phyloP scores from a whole-genome alignment of 768 basidiomycete species.

The Boletus edulis region DNA sequence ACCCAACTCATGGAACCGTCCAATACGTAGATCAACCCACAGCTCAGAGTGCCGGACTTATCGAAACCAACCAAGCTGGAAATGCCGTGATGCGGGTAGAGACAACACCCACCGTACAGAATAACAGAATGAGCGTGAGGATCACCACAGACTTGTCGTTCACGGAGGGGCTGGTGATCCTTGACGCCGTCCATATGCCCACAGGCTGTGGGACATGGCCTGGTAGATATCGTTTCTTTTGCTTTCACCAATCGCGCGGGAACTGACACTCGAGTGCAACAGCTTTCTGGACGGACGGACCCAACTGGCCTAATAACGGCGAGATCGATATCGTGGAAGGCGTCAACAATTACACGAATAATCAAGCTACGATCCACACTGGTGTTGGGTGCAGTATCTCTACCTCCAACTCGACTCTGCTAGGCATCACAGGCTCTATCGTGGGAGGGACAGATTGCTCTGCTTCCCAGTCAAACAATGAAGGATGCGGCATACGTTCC shows the following conservation, averaged over 20 bases:
- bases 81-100: slow-evolving; percentile 89
- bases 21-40: slow-evolving; percentile 61
- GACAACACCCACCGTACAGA: slow-evolving; percentile 70
- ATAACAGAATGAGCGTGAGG: slow-evolving; percentile 71
- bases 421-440: slow-evolving; percentile 62
- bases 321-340: slow-evolving; percentile 89
- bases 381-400: slow-evolving; percentile 65
- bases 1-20: slow-evolving; percentile 78
- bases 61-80: slow-evolving; percentile 64
- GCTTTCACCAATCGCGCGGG: not conserved
- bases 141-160: slow-evolving; percentile 63
- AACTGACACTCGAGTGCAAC: not conserved
- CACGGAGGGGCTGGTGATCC: slow-evolving; percentile 67
- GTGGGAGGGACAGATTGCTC: slow-evolving; percentile 73
- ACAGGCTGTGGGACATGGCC: slow-evolving; percentile 90
- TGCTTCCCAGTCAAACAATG: slow-evolving; percentile 64
- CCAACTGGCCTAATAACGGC: slow-evolving; percentile 47
- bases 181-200: slow-evolving; percentile 89
- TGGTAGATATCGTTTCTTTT: slow-evolving; percentile 25
- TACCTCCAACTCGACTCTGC: slow-evolving; percentile 40
- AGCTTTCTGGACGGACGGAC: slow-evolving; percentile 53
- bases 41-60: slow-evolving; percentile 58
- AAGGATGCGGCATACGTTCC: slow-evolving; percentile 80
- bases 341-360: slow-evolving; percentile 74
- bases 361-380: slow-evolving; percentile 84